Percentiles rank a stretch among this genome's conserved stretches.
These are phyloP conservation scores for Backusella sp. DNA, from an alignment of 192 early-diverging fungal species.

Conservation along the genomic window DNA sequence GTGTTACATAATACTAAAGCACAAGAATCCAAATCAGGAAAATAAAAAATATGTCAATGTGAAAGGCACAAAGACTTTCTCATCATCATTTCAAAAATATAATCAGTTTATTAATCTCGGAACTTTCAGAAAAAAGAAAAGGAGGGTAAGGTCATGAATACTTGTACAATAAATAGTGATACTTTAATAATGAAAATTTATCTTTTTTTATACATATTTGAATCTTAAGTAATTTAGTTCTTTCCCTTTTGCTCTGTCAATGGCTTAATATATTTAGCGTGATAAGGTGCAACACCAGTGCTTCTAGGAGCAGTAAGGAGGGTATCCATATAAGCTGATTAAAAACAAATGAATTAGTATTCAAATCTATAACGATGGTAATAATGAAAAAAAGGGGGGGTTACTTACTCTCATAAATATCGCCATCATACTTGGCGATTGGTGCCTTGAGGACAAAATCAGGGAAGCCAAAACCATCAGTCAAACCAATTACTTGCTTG, in stretches of 20 bases:
- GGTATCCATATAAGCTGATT: slow-evolving; percentile 35
- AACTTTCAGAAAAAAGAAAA: neutral
- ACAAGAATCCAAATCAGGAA: neutral
- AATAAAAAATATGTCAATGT: neutral
- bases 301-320: slow-evolving; percentile 38
- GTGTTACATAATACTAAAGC: neutral
- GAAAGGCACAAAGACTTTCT: neutral
- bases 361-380: neutral
- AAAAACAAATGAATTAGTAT: neutral
- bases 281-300: slow-evolving; percentile 37
- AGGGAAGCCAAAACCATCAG: slow-evolving; percentile 53
- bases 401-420: slow-evolving; percentile 43
- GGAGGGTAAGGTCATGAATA: neutral
- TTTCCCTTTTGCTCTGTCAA: slow-evolving; percentile 32
- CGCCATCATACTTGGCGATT: slow-evolving; percentile 57
- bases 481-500: slow-evolving; percentile 46
- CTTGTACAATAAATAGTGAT: neutral
- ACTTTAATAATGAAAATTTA: neutral
- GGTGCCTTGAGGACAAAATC: slow-evolving; percentile 60
- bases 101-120: neutral
- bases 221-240: neutral
- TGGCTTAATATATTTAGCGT: slow-evolving; percentile 41
- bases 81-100: neutral
- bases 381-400: neutral
- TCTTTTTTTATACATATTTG: neutral